phyloP scores from a whole-genome alignment of 192 early-diverging fungal species.

The Linnemannia hyalina region DNA sequence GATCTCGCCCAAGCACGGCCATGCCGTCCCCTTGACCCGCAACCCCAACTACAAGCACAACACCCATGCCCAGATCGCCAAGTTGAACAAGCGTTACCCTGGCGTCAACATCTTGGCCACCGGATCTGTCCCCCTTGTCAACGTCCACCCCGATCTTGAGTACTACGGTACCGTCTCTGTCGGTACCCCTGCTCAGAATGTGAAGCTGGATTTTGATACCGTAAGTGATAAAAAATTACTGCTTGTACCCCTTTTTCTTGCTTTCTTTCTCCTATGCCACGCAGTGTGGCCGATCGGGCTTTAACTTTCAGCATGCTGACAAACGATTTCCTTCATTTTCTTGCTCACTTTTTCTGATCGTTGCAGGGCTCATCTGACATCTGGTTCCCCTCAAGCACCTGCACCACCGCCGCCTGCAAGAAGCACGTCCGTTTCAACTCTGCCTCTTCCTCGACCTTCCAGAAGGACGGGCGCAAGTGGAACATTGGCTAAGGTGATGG shows the following conservation, averaged over 20 bases:
- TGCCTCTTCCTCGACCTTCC: slow-evolving; percentile 63
- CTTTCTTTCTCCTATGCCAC: not conserved
- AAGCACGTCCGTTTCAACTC: slow-evolving; percentile 64
- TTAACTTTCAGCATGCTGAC: not conserved
- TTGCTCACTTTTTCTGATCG: not conserved
- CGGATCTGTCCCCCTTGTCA: slow-evolving; percentile 33
- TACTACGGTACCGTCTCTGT: slow-evolving; percentile 51
- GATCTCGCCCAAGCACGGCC: not conserved
- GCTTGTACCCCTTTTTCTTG: not conserved
- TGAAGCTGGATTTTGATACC: slow-evolving; percentile 52
- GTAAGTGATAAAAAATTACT: slow-evolving; percentile 12
- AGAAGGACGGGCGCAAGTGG: slow-evolving; percentile 69
- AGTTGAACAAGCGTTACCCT: slow-evolving; percentile 22
- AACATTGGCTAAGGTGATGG: slow-evolving; percentile 73
- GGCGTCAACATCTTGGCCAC: slow-evolving; percentile 7
- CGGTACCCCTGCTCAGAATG: slow-evolving; percentile 42
- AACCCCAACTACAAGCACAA: slow-evolving; percentile 25
- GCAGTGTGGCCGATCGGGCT: not conserved
- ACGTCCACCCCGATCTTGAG: slow-evolving; percentile 56
- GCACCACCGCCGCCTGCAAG: slow-evolving; percentile 51
- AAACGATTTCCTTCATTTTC: not conserved
- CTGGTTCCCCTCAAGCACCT: slow-evolving; percentile 67
- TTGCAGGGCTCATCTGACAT: slow-evolving; percentile 65
- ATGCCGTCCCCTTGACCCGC: slow-evolving; percentile 16
- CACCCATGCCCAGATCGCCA: slow-evolving; percentile 18